phyloP scores from a whole-genome alignment of 257 asterid genomes.

The Craterostigma plantagineum region DNA sequence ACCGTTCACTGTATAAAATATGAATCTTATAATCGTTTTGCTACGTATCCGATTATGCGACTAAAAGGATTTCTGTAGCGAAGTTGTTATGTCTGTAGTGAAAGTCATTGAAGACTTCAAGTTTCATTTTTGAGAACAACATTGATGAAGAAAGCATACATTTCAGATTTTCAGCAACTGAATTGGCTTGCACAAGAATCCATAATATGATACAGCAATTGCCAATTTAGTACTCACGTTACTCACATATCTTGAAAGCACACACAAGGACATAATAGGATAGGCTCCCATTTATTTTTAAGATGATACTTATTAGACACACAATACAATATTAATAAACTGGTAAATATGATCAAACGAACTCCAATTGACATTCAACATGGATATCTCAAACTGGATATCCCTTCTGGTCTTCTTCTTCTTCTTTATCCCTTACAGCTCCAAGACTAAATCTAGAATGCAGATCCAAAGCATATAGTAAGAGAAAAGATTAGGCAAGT shows the following conservation, averaged over 20 bases:
- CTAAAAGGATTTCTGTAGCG: too few relatives aligned
- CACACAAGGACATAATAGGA: slow-evolving; percentile 14
- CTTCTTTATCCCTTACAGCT: slow-evolving; percentile 22
- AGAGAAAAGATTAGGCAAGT: slow-evolving; percentile 11
- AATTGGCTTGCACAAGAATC: slow-evolving; percentile 9
- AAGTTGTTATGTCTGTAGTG: too few relatives aligned
- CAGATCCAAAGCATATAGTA: slow-evolving; percentile 7
- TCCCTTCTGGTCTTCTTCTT: slow-evolving; percentile 12
- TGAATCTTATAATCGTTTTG: too few relatives aligned
- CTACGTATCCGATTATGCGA: too few relatives aligned
- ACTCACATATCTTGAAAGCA: slow-evolving; percentile 9
- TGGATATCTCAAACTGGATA: slow-evolving; percentile 7
- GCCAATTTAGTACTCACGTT: too few relatives aligned
- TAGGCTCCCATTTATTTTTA: slow-evolving; percentile 20
- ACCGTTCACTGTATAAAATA: too few relatives aligned
- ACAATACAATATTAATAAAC: slow-evolving; percentile 7
- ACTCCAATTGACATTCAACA: slow-evolving; percentile 10
- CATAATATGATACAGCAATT: slow-evolving; percentile 9
- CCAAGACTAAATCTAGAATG: slow-evolving; percentile 31
- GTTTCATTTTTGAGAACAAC: too few relatives aligned
- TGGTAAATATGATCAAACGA: slow-evolving; percentile 7
- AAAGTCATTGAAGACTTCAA: too few relatives aligned
- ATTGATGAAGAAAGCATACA: too few relatives aligned
- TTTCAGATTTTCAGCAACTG: slow-evolving; percentile 7
- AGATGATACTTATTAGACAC: slow-evolving; percentile 13